Base-by-base conservation (phyloP, 2,329 filamentous ascomycete species). In the Fusarium brachygibbosum region DNA sequence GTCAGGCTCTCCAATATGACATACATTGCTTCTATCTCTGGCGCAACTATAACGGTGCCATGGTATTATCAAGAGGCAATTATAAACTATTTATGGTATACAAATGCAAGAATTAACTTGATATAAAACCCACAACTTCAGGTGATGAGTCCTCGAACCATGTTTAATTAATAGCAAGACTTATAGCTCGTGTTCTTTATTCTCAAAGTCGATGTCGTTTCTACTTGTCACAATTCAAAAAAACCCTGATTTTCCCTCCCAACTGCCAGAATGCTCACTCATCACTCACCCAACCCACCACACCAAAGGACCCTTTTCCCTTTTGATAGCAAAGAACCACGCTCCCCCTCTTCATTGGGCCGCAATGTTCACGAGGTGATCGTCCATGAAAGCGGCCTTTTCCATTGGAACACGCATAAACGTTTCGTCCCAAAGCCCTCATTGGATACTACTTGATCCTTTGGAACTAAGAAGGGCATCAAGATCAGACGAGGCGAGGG, bases 321-420 rank as follows among this genome's bases (percentile, higher is more conserved):
- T 52, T 57, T 29, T 29, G 5, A 29, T 29, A 29, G 29, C 52
- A 44, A 40, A 25, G 37, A 40, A 51, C 45, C 56, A 65, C 55
- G 62, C 51, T 58, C 35, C 58, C 56, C 50, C 49, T 52, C 61
- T 50, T 54, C 66, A 74, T 75, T 75, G 65, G 73, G 72, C 71
- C 64, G 71, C 69, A 71, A 70, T 34, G 60, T 63, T 54, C 61
- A 63, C 65, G 54, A 71, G 69, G 58, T 35, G 37, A 44, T 67
- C 51, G 45, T 37, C 45, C 64, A 28, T 8, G n/a, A n/a, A 66
- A 58, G 37, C 28, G 31, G 13, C 28, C 19, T 21, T 28, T 35
- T 42, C 53, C n/a, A 58, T 58, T 58, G 55, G 55, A 44, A 54
- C 48, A 44, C 55, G 50, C 40, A 56, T 55, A 44, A 42, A 50